A percentile compares a stretch with the other conserved stretches of the same genome.
Conservation (phyloP, 371 early-diverging fungal genomes). For the Mucor racemosus region DNA sequence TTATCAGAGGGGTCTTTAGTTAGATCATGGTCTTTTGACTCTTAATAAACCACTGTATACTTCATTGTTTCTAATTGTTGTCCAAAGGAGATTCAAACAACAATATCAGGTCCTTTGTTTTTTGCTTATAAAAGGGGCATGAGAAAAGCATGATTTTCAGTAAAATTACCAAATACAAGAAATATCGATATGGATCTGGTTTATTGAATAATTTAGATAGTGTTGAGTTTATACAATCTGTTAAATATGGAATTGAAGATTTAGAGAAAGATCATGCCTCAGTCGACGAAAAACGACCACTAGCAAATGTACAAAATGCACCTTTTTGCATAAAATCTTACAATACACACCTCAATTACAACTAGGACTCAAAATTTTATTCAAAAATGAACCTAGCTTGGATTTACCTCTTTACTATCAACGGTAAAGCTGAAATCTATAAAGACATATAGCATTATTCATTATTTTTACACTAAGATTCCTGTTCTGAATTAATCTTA, state of each 20-base stretch:
- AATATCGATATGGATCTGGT: too few species aligned
- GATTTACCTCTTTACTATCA: neutral
- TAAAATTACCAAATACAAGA: too few species aligned
- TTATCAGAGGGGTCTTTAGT: conserved; percentile 8
- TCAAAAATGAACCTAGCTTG: neutral
- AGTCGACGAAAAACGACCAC: neutral
- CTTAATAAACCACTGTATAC: neutral
- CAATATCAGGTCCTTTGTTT: too few species aligned
- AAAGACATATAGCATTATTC: conserved; percentile 3
- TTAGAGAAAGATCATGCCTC: neutral
- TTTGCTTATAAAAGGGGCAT: neutral
- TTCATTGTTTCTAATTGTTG: neutral
- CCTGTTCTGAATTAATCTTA: neutral
- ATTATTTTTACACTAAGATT: neutral
- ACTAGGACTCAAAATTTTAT: neutral
- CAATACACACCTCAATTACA: neutral
- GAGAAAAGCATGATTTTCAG: too few species aligned
- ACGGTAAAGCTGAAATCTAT: neutral
- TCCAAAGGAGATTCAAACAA: too few species aligned
- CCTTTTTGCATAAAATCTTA: neutral
- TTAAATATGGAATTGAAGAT: too few species aligned
- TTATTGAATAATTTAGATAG: too few species aligned
- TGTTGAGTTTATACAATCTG: too few species aligned
- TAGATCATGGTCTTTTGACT: conserved; percentile 34
- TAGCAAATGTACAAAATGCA: neutral